Percentiles rank a stretch among this genome's conserved stretches.
phyloP scores from a whole-genome alignment of 108 stramenopile species.

The Epipyxis sp. region DNA sequence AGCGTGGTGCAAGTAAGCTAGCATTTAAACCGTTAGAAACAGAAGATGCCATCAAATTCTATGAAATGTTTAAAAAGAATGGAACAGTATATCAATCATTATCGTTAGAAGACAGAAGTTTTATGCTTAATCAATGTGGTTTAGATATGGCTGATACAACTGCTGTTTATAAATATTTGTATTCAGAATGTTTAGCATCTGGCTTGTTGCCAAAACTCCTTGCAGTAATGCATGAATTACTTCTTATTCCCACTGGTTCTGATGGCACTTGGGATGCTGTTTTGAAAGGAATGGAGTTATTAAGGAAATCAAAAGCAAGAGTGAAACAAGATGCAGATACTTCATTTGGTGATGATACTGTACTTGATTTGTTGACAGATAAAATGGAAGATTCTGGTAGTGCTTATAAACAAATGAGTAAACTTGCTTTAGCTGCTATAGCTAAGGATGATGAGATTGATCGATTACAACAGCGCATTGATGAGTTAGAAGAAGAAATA shows the following conservation, averaged over 20 bases:
- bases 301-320: neutral
- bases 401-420: neutral
- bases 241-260: constrained; percentile 10
- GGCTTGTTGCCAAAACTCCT: neutral
- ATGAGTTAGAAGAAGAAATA: neutral
- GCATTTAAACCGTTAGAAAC: neutral
- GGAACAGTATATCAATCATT: neutral
- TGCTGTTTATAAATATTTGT: neutral
- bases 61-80: constrained; percentile 8
- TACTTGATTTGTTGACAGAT: neutral
- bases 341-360: neutral
- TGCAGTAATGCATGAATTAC: neutral
- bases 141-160: neutral
- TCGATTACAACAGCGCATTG: neutral
- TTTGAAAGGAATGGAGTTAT: neutral
- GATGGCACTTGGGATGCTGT: neutral
- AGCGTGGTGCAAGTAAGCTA: neutral
- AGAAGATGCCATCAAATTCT: neutral
- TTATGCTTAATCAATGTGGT: neutral
- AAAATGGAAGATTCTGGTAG: neutral
- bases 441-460: neutral
- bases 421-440: neutral
- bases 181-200: neutral
- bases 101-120: neutral
- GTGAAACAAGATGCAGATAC: neutral